Percentiles rank a stretch among this genome's conserved stretches.
phyloP scores from a whole-genome alignment of 805 yeast species.

The Candida nemodendra region DNA sequence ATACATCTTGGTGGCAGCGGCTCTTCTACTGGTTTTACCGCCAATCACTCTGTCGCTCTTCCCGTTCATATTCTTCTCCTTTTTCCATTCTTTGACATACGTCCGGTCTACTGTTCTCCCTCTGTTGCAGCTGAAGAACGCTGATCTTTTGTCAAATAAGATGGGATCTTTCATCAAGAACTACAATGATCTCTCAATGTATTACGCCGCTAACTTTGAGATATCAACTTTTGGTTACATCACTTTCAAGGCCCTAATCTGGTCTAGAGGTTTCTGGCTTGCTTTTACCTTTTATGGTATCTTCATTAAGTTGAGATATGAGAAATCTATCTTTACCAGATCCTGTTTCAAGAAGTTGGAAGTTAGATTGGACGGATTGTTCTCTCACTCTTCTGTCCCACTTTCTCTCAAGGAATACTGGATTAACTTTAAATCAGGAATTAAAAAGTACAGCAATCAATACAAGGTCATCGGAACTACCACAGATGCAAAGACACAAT shows the following conservation, averaged over 20 bases:
- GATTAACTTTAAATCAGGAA: constrained; percentile 42
- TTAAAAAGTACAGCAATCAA: constrained; percentile 22
- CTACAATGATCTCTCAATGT: constrained; percentile 60
- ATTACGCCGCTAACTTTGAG: constrained; percentile 59
- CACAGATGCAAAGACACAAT: constrained; percentile 13
- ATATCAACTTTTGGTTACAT: constrained; percentile 25
- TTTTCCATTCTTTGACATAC: constrained; percentile 80
- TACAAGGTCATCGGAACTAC: constrained; percentile 13
- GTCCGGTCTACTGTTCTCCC: constrained; percentile 67
- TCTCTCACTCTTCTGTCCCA: constrained; percentile 55
- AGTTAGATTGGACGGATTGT: constrained; percentile 55
- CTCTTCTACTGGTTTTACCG: constrained; percentile 57
- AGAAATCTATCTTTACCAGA: constrained; percentile 71
- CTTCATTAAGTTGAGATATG: constrained; percentile 77
- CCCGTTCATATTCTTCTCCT: constrained; percentile 75
- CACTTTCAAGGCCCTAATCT: constrained; percentile 44
- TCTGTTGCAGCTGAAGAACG: constrained; percentile 37
- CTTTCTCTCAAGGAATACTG: constrained; percentile 48
- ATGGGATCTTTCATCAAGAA: constrained; percentile 46
- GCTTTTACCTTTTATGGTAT: constrained; percentile 51
- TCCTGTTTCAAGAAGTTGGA: constrained; percentile 61
- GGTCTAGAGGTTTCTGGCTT: constrained; percentile 61
- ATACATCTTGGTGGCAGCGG: constrained; percentile 58
- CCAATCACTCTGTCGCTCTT: constrained; percentile 58
- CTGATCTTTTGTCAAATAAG: constrained; percentile 10